Evolutionary conservation across 2,329 filamentous ascomycete species (phyloP).

Genomic region (Penicillium polonicum): DNA sequence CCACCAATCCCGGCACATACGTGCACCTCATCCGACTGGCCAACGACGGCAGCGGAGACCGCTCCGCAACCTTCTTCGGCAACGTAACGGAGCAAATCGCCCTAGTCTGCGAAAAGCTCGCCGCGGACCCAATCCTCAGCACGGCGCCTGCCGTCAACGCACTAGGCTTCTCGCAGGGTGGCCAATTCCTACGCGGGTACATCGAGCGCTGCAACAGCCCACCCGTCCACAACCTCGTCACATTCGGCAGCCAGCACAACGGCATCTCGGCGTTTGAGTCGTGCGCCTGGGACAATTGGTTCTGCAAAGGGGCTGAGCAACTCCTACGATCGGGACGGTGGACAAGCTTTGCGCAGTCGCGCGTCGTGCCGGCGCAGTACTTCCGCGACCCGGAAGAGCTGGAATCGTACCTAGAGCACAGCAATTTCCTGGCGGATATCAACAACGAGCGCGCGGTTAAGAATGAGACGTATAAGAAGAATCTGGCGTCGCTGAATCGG

Average conservation of each 20-base stretch:
- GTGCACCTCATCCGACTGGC: constrained; percentile 76
- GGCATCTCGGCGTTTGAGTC: constrained; percentile 80
- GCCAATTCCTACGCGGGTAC: constrained; percentile 90
- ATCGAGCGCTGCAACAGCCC: constrained; percentile 81
- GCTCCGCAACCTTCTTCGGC: constrained; percentile 83
- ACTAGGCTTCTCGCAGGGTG: constrained; percentile 91
- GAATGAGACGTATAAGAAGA: constrained; percentile 70
- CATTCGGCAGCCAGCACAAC: constrained; percentile 88
- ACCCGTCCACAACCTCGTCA: constrained; percentile 74
- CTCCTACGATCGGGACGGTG: constrained; percentile 79
- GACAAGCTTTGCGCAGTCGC: constrained; percentile 71
- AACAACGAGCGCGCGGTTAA: constrained; percentile 84
- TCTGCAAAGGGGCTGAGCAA: constrained; percentile 78
- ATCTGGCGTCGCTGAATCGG: constrained; percentile 67
- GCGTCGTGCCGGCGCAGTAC: constrained; percentile 91
- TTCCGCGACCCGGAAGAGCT: constrained; percentile 72
- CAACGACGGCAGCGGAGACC: constrained; percentile 66
- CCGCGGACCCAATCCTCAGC: constrained; percentile 73
- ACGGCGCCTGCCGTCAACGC: constrained; percentile 84
- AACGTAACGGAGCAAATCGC: constrained; percentile 79
- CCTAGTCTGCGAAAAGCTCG: constrained; percentile 73
- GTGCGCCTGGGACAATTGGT: constrained; percentile 69
- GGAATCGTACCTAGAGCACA: constrained; percentile 71
- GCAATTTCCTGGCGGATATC: constrained; percentile 89
- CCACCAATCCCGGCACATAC: constrained; percentile 76